Evolutionary conservation across 2,329 filamentous ascomycete species (phyloP).

Genomic region (Hypoxylon sp.): DNA sequence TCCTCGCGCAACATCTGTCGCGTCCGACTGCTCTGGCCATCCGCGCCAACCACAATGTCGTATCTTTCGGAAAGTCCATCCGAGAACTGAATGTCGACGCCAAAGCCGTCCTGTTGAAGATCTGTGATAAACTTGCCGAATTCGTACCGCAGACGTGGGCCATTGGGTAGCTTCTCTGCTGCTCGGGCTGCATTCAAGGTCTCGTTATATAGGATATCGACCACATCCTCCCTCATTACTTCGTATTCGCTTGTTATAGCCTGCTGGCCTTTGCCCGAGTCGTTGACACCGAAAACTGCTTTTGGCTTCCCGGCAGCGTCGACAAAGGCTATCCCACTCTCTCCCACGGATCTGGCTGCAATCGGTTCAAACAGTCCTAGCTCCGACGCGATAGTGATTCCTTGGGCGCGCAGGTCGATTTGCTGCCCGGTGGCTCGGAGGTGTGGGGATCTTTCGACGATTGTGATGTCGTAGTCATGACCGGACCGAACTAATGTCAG

Average conservation of each 20-base stretch:
- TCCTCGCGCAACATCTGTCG: constrained; percentile 43
- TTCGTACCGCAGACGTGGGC: constrained; percentile 38
- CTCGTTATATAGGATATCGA: constrained; percentile 55
- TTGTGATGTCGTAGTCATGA: constrained; percentile 48
- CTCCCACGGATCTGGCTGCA: constrained; percentile 50
- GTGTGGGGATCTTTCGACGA: constrained; percentile 51
- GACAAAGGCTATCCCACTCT: constrained; percentile 57
- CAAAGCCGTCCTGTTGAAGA: constrained; percentile 39
- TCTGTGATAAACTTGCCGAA: constrained; percentile 44
- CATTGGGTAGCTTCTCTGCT: constrained; percentile 8
- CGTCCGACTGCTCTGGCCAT: constrained; percentile 58
- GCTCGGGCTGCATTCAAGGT: constrained; percentile 40
- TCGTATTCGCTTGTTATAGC: constrained; percentile 62
- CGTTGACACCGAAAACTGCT: constrained; percentile 51
- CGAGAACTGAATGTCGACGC: constrained; percentile 50
- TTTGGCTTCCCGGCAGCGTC: constrained; percentile 48
- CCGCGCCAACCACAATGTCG: constrained; percentile 62
- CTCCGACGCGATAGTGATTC: constrained; percentile 48
- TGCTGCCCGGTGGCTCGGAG: constrained; percentile 54
- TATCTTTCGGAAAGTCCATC: constrained; percentile 53
- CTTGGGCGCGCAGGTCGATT: constrained; percentile 55
- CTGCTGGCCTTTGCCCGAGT: constrained; percentile 50
- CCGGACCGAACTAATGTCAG: constrained; percentile 50
- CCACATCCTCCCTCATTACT: constrained; percentile 64
- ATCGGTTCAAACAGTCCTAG: constrained; percentile 51